Evolutionary conservation across 257 asterid species (phyloP), one percentile per base, ranked within the genome.

Genomic region (Solanum bulbocastanum): DNA sequence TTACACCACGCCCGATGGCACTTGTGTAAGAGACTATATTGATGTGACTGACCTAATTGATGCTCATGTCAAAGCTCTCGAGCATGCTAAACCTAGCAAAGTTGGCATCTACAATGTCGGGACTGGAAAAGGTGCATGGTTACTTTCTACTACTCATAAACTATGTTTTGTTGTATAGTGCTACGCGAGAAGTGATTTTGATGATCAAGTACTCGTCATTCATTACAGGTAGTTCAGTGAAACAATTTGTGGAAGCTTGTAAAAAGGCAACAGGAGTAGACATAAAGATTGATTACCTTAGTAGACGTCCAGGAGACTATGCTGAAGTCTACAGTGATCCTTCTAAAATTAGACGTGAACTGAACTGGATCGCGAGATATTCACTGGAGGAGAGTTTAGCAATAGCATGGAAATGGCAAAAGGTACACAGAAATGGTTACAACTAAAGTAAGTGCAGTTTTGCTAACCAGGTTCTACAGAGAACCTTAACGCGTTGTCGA

Each of bases 371-470:
- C 75, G 96, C 98, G 2, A 92, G 78, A 66, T 95, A 94, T 86
- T 94, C 95, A 85, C 98, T 96, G 60, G 92, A 94, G 88, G 92
- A 94, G 82, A 96, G 99, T 82, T 90, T 96, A 90, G 89, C 93
- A 16, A 87, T 92, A 14, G 99, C 99, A 3, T 96, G 99, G 99
- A 94, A 93, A 91, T 96, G 99, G 99, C 99, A 96, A 83, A 96
- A 95, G 93, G 92, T 92, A n/a, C 97, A 96, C 62, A 92, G 90
- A 89, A 94, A 91, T 86, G 99, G 99, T 42, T 96, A 95, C 81
- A 49, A 82, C 69, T 82, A 32, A 82, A 79, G 30, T 52, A 11
- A 49, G 30, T 49, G 18, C 65, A 20, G 44, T 32, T 32, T 79
- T 30, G 71, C 85, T 49, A 49, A 81, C 27, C 68, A 81, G 60